Conservation (phyloP, 495 filamentous ascomycete species). For the Tuber aestivum region DNA sequence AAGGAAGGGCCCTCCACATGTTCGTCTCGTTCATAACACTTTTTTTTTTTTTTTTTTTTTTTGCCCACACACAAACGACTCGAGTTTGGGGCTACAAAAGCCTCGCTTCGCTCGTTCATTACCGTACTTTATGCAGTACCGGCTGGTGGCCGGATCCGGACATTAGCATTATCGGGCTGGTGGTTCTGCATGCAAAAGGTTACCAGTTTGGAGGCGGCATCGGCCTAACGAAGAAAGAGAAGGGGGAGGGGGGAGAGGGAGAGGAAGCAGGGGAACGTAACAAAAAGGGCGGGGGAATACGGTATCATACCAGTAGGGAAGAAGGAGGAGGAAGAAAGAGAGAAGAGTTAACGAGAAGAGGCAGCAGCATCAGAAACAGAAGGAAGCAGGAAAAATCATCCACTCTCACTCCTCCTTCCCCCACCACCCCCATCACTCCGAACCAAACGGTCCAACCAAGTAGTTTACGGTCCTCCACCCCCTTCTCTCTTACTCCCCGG, state of each 20-base stretch:
- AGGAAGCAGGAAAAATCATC: not conserved
- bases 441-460: not conserved
- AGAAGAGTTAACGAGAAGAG: not conserved
- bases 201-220: not conserved
- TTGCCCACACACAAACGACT: not conserved
- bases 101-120: constrained; percentile 3
- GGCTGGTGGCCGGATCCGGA: not conserved
- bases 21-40: not conserved
- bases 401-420: constrained; percentile 3
- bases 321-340: not conserved
- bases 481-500: not conserved
- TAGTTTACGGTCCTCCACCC: not conserved
- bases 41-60: not conserved
- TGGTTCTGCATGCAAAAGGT: not conserved
- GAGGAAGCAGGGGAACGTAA: not conserved
- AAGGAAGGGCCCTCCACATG: not conserved
- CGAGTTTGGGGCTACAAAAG: not conserved
- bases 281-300: not conserved
- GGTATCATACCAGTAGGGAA: not conserved
- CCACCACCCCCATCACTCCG: not conserved
- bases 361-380: constrained; percentile 2
- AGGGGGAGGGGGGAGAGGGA: not conserved
- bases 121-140: not conserved
- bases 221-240: not conserved
- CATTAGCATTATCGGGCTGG: not conserved